Evolutionary conservation across 129 eudicot genomes (phyloP).

Genomic region (Flaveria linearis): DNA sequence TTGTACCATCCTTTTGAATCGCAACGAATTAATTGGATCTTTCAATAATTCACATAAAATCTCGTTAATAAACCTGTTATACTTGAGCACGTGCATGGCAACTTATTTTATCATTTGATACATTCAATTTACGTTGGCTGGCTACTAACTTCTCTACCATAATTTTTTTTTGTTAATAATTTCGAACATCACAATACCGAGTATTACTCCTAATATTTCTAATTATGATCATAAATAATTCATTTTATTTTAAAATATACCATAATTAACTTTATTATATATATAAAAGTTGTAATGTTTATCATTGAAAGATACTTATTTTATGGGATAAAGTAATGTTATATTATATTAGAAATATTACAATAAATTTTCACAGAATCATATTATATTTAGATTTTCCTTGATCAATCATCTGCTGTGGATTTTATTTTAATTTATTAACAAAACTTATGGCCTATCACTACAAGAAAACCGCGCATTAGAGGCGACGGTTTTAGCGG

Average conservation of each 20-base stretch:
- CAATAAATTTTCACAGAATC: no score
- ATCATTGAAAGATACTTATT: no score
- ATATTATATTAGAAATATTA: no score
- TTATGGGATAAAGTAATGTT: no score
- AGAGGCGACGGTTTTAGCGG: no score
- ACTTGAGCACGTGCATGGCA: conserved; percentile 56
- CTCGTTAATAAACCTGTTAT: conserved; percentile 36
- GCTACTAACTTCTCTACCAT: background rate
- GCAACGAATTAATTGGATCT: conserved; percentile 19
- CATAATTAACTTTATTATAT: background rate
- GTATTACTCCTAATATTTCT: no score
- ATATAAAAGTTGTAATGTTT: no score
- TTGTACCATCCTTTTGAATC: conserved; percentile 35
- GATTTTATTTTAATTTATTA: background rate
- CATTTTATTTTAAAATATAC: no score
- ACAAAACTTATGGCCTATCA: background rate
- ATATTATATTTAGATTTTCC: background rate
- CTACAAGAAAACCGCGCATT: no score
- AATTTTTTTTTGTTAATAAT: background rate
- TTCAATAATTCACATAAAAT: conserved; percentile 30
- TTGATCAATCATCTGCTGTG: background rate
- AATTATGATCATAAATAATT: background rate
- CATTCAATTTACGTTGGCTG: conserved; percentile 48
- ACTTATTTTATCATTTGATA: conserved; percentile 25
- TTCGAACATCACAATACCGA: no score